These are phyloP conservation scores for Lentinus brumalis DNA, from an alignment of 768 basidiomycete species.

Conservation along the genomic window DNA sequence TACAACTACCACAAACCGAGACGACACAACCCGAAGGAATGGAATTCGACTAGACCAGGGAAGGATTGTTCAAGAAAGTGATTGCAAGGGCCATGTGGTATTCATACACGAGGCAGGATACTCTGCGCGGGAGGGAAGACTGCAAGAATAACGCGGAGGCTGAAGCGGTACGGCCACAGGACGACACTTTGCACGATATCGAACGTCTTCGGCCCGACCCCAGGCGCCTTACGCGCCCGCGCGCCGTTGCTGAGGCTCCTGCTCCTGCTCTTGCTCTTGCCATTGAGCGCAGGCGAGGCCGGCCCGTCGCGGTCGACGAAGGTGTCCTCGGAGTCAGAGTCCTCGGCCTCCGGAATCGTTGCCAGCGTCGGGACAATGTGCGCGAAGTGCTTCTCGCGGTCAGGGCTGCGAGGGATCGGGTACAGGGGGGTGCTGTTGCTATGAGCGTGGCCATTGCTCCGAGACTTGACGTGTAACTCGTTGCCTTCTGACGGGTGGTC, in stretches of 20 bases:
- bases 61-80: too few species aligned
- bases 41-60: too few species aligned
- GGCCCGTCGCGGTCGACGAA: slow-evolving; percentile 27
- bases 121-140: slow-evolving; percentile 19
- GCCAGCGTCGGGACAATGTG: slow-evolving; percentile 25
- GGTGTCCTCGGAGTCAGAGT: slow-evolving; percentile 31
- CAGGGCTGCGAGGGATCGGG: slow-evolving; percentile 14
- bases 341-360: slow-evolving; percentile 32
- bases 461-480: not conserved
- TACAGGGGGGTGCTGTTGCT: not conserved
- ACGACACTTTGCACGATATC: slow-evolving; percentile 19
- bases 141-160: slow-evolving; percentile 19
- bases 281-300: slow-evolving; percentile 5
- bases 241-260: slow-evolving; percentile 22
- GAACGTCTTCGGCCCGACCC: slow-evolving; percentile 13
- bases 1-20: too few species aligned
- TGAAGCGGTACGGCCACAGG: slow-evolving; percentile 27
- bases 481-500: not conserved
- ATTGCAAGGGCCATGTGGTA: not conserved
- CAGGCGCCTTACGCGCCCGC: slow-evolving; percentile 4
- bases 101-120: slow-evolving; percentile 9
- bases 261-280: slow-evolving; percentile 16
- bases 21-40: too few species aligned
- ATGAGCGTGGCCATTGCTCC: not conserved
- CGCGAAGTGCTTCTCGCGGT: slow-evolving; percentile 17